Evolutionary conservation across 345 rosid genomes (phyloP), one percentile per base, ranked within the genome.

Genomic region (thale cress (Arabidopsis thaliana)): DNA sequence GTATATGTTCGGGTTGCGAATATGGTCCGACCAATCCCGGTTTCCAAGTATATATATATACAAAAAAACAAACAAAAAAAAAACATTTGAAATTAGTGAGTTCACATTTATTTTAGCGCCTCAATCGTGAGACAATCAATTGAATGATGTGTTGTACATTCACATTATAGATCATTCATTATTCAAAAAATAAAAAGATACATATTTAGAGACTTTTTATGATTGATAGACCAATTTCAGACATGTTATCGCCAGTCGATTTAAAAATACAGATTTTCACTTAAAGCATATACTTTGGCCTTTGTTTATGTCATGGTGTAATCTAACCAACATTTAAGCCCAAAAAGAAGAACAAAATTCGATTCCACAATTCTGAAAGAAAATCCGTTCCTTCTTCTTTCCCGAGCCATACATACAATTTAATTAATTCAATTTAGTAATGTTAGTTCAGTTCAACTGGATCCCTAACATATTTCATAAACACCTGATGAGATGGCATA

Each of bases 21-120:
- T 62, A 63, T 62, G 71, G 75, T 70, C 80, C 80, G 80, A 70
- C 80, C 80, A 63, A 37, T 55, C 75, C 75, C 71, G 25, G 71
- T 70, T 77, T 70, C 5, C 37, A 44, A 77, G 80, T 70, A 1
- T 38, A 42, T 9, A 4, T 53, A 67, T 42, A 33, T 61, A 33
- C 32, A 5, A 40, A 13, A 22, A 10, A 52, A 51, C n/a, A 8
- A 40, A 42, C 12, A 58, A 58, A 30, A 0, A 14, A 59, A 50
- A 40, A 10, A 6, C 16, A 16, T 69, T 33, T 61, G 23, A 75
- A 41, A 61, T 69, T 45, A 69, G 56, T 62, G 44, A n/a, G 12
- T 25, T 55, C 52, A 76, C 71, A 76, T 76, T 62, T 69, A 69
- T 76, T 69, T 76, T 76, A 62, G 75, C 65, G 75, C 80, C 24